Conservation (phyloP, 1,284 basidiomycete species). For the Thelephora terrestris region DNA sequence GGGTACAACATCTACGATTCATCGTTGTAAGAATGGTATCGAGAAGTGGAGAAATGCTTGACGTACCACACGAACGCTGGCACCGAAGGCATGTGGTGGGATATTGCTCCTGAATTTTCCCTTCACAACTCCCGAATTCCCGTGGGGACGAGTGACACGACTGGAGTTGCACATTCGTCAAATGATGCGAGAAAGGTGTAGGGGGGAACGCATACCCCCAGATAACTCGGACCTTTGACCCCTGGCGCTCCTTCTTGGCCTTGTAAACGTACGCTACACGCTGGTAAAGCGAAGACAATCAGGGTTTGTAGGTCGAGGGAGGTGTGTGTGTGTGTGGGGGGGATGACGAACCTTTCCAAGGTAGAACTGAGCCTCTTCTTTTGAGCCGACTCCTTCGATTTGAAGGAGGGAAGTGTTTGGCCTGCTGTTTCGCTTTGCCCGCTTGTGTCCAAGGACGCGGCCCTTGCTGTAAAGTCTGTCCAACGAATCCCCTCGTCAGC, state of each 20-base stretch:
- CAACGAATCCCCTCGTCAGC: conserved; percentile 6
- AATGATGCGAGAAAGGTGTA: background rate
- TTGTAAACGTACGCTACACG: conserved; percentile 97
- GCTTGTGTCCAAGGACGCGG: conserved; percentile 96
- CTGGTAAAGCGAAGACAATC: conserved; percentile 29
- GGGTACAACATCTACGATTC: conserved; percentile 39
- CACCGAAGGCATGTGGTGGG: conserved; percentile 93
- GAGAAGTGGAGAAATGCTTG: conserved; percentile 2
- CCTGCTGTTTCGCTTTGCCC: conserved; percentile 92
- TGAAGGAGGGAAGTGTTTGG: conserved; percentile 95
- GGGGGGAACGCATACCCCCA: conserved; percentile 67
- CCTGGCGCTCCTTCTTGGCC: conserved; percentile 87
- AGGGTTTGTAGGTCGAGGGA: background rate
- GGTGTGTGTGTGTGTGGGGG: background rate
- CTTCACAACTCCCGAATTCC: conserved; percentile 94
- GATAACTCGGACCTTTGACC: conserved; percentile 91
- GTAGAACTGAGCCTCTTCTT: conserved; percentile 96
- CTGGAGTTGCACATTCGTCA: conserved; percentile 26
- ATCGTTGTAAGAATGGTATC: background rate
- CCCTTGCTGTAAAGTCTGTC: conserved; percentile 92
- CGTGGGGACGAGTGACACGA: conserved; percentile 88
- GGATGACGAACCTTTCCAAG: conserved; percentile 80
- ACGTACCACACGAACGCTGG: conserved; percentile 86
- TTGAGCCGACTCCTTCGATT: conserved; percentile 92
- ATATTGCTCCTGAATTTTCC: conserved; percentile 97